Base-by-base conservation (phyloP, 345 rosid genomes). In the Streptanthus diversifolius region DNA sequence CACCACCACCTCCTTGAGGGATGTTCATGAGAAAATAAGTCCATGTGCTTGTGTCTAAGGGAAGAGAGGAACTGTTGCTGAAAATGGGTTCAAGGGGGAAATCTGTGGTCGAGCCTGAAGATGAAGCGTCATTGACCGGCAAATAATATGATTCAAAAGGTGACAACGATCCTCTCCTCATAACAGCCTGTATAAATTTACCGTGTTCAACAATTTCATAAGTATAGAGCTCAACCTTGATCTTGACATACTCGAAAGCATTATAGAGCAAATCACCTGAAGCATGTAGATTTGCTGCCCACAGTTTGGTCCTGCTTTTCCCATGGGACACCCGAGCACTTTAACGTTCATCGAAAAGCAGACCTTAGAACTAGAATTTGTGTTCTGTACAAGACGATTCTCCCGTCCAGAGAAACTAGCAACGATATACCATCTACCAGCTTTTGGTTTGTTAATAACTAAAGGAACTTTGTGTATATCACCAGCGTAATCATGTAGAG, bases 1-100 rank as follows among this genome's bases (percentile, higher is more conserved):
- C 95, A 78, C 99, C 97, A 76, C 93, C 91, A 63, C 95, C 96
- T 63, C 97, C 97, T 7, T 22, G 83, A 72, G 97, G 99, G 57
- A 95, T 58, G 77, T 88, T 83, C 80, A 88, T 60, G 41, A 85
- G 66, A 81, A 91, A 89, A 74, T 89, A 91, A 47, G 95, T 91
- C 99, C 95, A 89, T 45, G 77, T 69, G 81, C 79, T 79, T 51
- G 63, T 60, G 67, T 81, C 79, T 18, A 55, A 30, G 52, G 81
- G 85, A 70, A 75, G 67, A 60, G 73, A 54, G 39, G 96, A 82
- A 70, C 53, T 65, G 80, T 88, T 95, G 84, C 88, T 90, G 73
- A 82, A 71, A 62, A 95, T 86, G 66, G 97, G 89, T 44, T 78
- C 87, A 6, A 95, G 84, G 33, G 75, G 85, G 75, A 95, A 95